Evolutionary conservation across 768 basidiomycete species (phyloP), one percentile per base, ranked within the genome.

Genomic region (Coprinellus micaceus): DNA sequence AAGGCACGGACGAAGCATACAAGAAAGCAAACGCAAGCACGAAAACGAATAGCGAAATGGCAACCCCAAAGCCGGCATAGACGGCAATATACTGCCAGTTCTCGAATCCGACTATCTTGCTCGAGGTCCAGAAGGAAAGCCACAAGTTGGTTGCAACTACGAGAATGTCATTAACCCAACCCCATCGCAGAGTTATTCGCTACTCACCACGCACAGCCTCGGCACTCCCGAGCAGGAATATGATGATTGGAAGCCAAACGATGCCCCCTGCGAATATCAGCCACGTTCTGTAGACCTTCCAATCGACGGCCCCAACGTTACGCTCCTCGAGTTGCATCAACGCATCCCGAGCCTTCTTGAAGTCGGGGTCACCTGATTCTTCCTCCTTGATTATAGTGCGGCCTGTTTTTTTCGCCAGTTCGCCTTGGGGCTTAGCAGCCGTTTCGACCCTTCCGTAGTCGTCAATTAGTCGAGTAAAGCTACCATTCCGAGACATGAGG

Each of bases 81-180:
- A 80, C 66, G 57, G 70, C 86, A 79, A 91, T 90, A 65, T 91
- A 91, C 28, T 83, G 72, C 0, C 77, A 79, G 63, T 85, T 78
- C 2, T 41, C 64, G 63, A 88, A 85, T 1, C 80, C 78, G 2
- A 60, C 58, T 13, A 89, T 79, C 15, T 71, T 78, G 13, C 71
- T 53, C 1, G 74, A 72, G 0, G 84, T 83, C 88, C 88, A 91
- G 60, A 84, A 88, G 0, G 87, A 86, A 19, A 91, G 76, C 72
- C 87, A 82, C 3, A 91, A 66, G 30, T 80, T 85, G 58, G 80
- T 85, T 0, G 76, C 81, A 26, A 90, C 86, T 80, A 33, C 33
- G 33, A 33, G 33, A 13, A 33, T 13, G 33, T n/a, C n/a, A n/a
- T n/a, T n/a, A n/a, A n/a, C n/a, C n/a, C n/a, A n/a, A n/a, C n/a